phyloP scores from a whole-genome alignment of 2,329 filamentous ascomycete species.

The Trichoderma sp. region DNA sequence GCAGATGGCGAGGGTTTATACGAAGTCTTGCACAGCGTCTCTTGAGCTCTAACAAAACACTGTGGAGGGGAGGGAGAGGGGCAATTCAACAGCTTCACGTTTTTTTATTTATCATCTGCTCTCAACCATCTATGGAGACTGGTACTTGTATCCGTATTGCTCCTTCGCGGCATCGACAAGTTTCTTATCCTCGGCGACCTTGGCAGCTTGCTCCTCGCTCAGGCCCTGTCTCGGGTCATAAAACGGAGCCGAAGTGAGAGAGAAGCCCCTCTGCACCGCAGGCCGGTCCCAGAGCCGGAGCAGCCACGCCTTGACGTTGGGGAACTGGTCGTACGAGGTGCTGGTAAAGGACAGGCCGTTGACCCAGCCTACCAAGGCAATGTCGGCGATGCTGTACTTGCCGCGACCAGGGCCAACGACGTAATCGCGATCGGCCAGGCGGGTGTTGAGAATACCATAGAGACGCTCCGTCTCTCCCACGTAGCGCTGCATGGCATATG shows the following conservation, averaged over 20 bases:
- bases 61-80: not conserved
- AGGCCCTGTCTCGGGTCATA: slow-evolving; percentile 21
- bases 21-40: not conserved
- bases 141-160: slow-evolving; percentile 48
- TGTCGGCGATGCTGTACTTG: slow-evolving; percentile 67
- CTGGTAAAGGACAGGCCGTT: slow-evolving; percentile 42
- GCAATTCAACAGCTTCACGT: not conserved
- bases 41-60: not conserved
- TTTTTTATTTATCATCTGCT: not conserved
- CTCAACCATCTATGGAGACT: slow-evolving; percentile 36
- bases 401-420: slow-evolving; percentile 53
- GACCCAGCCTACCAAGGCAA: slow-evolving; percentile 70
- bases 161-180: slow-evolving; percentile 43
- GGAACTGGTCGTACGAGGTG: slow-evolving; percentile 60
- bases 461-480: slow-evolving; percentile 72
- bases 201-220: slow-evolving; percentile 25
- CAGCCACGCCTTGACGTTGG: slow-evolving; percentile 71
- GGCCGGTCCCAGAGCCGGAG: slow-evolving; percentile 64
- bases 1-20: not conserved
- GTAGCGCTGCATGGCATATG: slow-evolving; percentile 71
- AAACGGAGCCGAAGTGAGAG: slow-evolving; percentile 62
- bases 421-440: slow-evolving; percentile 54
- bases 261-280: slow-evolving; percentile 68
- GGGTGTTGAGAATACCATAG: slow-evolving; percentile 68
- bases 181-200: slow-evolving; percentile 30